These are phyloP conservation scores for Heimioporus punctisporus DNA, from an alignment of 1,284 basidiomycete species.

Conservation along the genomic window DNA sequence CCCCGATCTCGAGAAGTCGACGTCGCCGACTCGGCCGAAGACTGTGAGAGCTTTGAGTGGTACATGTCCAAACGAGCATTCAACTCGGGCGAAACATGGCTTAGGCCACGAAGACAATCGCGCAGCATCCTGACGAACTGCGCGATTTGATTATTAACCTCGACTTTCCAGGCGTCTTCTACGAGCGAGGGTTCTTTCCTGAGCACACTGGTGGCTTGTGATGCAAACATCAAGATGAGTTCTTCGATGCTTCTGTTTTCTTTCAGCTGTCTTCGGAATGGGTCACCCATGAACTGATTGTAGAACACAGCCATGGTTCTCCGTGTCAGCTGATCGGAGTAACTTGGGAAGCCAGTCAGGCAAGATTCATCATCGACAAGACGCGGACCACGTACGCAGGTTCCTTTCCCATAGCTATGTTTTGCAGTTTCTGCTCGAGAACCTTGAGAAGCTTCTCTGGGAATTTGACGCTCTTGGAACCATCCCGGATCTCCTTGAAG, in stretches of 20 bases:
- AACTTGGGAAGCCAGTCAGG: slow-evolving; percentile 47
- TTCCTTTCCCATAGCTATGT: slow-evolving; percentile 92
- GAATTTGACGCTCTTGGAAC: slow-evolving; percentile 85
- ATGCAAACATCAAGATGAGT: slow-evolving; percentile 95
- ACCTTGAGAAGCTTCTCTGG: slow-evolving; percentile 92
- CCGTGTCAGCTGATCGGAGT: slow-evolving; percentile 86
- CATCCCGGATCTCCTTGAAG: slow-evolving; percentile 76
- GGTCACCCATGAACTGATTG: slow-evolving; percentile 83
- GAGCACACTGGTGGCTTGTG: slow-evolving; percentile 82
- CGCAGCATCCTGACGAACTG: slow-evolving; percentile 86
- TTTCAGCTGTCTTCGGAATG: slow-evolving; percentile 88
- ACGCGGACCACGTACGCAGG: slow-evolving; percentile 59
- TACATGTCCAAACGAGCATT: slow-evolving; percentile 83
- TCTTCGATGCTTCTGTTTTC: slow-evolving; percentile 98
- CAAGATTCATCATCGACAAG: neutral
- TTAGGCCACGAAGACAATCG: slow-evolving; percentile 74
- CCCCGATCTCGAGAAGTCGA: slow-evolving; percentile 54
- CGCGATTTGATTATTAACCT: slow-evolving; percentile 91
- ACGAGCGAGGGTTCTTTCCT: slow-evolving; percentile 83
- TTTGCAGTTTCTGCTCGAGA: slow-evolving; percentile 84
- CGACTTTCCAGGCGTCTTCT: slow-evolving; percentile 87
- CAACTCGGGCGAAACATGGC: slow-evolving; percentile 84
- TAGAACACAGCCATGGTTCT: slow-evolving; percentile 92
- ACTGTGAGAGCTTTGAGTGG: slow-evolving; percentile 73
- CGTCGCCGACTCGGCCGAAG: slow-evolving; percentile 61